phyloP scores from a whole-genome alignment of 1,284 basidiomycete genomes.

The Tilletia walkeri region DNA sequence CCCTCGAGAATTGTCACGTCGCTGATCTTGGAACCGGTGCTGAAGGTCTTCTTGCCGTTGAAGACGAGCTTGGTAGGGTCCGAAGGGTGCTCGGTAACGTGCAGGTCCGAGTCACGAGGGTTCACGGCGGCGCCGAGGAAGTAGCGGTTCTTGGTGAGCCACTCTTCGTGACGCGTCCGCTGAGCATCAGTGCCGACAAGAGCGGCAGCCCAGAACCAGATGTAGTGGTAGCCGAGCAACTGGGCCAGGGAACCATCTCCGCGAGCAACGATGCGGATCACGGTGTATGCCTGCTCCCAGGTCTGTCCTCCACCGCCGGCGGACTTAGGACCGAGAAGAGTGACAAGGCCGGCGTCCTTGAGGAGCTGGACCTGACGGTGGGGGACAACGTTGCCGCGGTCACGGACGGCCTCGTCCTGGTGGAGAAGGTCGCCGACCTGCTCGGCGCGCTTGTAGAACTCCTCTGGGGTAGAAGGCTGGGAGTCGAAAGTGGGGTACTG shows the following conservation, averaged over 20 bases:
- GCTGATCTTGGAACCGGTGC: constrained; percentile 53
- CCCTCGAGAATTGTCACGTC: constrained; percentile 56
- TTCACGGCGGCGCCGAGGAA: constrained; percentile 56
- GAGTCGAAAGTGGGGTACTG: constrained; percentile 42
- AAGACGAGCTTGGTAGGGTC: constrained; percentile 44
- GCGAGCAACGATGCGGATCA: constrained; percentile 46
- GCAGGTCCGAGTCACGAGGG: constrained; percentile 53
- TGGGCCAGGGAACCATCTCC: constrained; percentile 51
- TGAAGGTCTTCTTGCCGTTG: constrained; percentile 54
- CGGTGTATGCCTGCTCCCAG: constrained; percentile 47
- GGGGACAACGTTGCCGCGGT: constrained; percentile 52
- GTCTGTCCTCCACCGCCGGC: constrained; percentile 46
- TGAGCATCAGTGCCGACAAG: constrained; percentile 52
- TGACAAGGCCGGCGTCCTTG: constrained; percentile 51
- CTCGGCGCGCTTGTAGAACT: constrained; percentile 46
- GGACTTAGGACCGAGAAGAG: constrained; percentile 45
- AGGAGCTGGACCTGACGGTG: constrained; percentile 52
- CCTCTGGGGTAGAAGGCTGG: constrained; percentile 36
- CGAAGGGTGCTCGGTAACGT: constrained; percentile 36
- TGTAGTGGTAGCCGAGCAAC: constrained; percentile 40
- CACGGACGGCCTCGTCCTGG: constrained; percentile 48
- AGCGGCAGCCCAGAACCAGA: constrained; percentile 48
- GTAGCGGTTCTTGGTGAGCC: constrained; percentile 42
- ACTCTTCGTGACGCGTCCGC: constrained; percentile 30
- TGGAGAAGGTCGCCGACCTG: constrained; percentile 47